Evolutionary conservation across 306 rosid species (phyloP).

Genomic region (Acacia crassicarpa): DNA sequence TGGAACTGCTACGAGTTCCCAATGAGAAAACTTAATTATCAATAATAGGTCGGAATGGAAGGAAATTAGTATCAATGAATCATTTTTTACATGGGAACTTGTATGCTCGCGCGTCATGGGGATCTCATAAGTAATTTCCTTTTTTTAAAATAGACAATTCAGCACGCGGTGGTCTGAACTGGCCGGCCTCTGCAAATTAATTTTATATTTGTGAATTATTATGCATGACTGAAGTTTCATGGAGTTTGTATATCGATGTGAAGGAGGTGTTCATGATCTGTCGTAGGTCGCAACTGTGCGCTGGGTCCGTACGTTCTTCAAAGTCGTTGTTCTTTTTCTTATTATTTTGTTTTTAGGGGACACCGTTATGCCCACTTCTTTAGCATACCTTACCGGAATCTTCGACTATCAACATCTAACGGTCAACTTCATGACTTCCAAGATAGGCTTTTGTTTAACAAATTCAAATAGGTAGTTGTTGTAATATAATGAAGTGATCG

Average conservation of each 20-base stretch:
- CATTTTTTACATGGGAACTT: too few relatives aligned
- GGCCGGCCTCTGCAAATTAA: not conserved
- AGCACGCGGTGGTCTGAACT: not conserved
- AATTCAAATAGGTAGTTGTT: not conserved
- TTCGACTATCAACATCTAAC: not conserved
- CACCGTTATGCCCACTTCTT: not conserved
- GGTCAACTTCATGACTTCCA: not conserved
- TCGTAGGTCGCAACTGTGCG: not conserved
- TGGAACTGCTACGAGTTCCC: too few relatives aligned
- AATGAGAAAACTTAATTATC: too few relatives aligned
- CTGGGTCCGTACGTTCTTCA: not conserved
- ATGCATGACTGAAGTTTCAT: not conserved
- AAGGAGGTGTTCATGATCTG: not conserved
- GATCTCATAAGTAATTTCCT: not conserved
- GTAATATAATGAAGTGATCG: not conserved
- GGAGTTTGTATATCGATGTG: not conserved
- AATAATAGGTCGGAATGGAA: too few relatives aligned
- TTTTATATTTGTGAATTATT: not conserved
- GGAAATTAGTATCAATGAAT: too few relatives aligned
- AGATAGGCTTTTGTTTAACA: not conserved
- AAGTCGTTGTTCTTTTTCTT: not conserved
- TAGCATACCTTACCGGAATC: not conserved
- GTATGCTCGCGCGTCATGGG: too few relatives aligned
- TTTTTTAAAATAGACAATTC: not conserved
- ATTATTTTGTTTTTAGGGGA: not conserved